These are phyloP conservation scores for Barnettozyma siamensis DNA, from an alignment of 805 yeast species.

Conservation along the genomic window DNA sequence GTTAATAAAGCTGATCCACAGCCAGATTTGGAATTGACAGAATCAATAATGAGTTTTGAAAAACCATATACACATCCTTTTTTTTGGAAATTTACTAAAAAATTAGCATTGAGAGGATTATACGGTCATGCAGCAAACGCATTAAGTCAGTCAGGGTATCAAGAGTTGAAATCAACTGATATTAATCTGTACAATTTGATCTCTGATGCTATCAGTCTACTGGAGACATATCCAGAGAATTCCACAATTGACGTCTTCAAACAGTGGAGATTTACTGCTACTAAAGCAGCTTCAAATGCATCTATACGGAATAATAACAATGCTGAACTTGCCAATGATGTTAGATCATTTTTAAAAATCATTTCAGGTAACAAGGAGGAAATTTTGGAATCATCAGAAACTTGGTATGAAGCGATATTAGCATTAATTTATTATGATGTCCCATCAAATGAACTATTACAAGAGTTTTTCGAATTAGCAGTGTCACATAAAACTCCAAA, in stretches of 20 bases:
- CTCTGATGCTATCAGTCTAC: slow-evolving; percentile 28
- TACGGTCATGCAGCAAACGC: slow-evolving; percentile 49
- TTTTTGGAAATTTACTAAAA: slow-evolving; percentile 61
- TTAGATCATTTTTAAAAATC: slow-evolving; percentile 29
- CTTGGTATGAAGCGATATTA: slow-evolving; percentile 66
- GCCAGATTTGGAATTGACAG: slow-evolving; percentile 49
- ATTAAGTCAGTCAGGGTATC: slow-evolving; percentile 38
- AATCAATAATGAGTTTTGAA: slow-evolving; percentile 37
- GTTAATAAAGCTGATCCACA: slow-evolving; percentile 63
- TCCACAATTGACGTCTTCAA: slow-evolving; percentile 27
- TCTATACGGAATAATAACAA: slow-evolving; percentile 16
- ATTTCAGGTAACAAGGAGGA: slow-evolving; percentile 36
- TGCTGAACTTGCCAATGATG: slow-evolving; percentile 19
- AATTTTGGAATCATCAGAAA: slow-evolving; percentile 44
- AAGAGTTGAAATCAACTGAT: slow-evolving; percentile 28
- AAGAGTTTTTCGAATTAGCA: slow-evolving; percentile 36
- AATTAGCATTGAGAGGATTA: slow-evolving; percentile 55
- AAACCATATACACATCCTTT: slow-evolving; percentile 42
- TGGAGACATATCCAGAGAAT: slow-evolving; percentile 32
- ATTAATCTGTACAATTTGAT: slow-evolving; percentile 26
- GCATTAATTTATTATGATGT: slow-evolving; percentile 55
- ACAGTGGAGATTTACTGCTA: slow-evolving; percentile 32
- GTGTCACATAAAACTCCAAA: slow-evolving; percentile 31
- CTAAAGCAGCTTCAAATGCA: slow-evolving; percentile 22
- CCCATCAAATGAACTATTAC: slow-evolving; percentile 40